Base-by-base conservation (phyloP, 2,329 filamentous ascomycete species). In the Aureobasidium melanogenum region DNA sequence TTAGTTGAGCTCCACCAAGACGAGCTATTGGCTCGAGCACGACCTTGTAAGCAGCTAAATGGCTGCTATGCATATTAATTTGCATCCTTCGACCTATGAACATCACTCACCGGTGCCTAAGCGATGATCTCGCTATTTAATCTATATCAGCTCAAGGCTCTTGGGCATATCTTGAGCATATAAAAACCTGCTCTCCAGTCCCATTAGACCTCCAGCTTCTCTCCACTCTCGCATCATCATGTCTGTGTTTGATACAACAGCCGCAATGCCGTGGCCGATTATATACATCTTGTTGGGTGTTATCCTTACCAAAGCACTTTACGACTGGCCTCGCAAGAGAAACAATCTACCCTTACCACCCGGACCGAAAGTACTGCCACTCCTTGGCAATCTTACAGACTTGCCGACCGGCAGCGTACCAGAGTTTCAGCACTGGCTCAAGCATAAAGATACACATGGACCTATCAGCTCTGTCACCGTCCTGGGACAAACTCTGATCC, bases 391-490 rank as follows among this genome's bases (percentile, higher is more conserved):
- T n/a, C 52, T 68, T 41, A 57, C 28, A 17, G 66, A 68, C 24
- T 30, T 68, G 30, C 67, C 66, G 15, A 63, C 63, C 10, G 55
- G 62, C 0, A 73, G 71, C 1, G 64, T 62, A 6, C 69, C 67
- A 5, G 75, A 77, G 62, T 75, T 70, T 62, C 64, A 72, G 48
- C 75, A 78, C 59, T 79, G 76, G 76, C 54, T 74, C 32, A 72
- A 74, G 62, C 71, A 74, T 62, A 77, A 75, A 57, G 71, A 76
- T n/a, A 46, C 12, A 5, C 66, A 65, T 51, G 66, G 67, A 6
- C 66, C 69, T 2, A 63, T 73, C 32, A 69, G 74, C 61, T 77
- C 75, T 5, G 63, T 80, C 5, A 78, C 71, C 0, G 68, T 74
- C 15, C 63, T 79, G 30, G 76, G 77, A 0, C 70, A 75, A 43